Evolutionary conservation across 345 rosid species (phyloP).

Genomic region (Rhizophora apiculata): DNA sequence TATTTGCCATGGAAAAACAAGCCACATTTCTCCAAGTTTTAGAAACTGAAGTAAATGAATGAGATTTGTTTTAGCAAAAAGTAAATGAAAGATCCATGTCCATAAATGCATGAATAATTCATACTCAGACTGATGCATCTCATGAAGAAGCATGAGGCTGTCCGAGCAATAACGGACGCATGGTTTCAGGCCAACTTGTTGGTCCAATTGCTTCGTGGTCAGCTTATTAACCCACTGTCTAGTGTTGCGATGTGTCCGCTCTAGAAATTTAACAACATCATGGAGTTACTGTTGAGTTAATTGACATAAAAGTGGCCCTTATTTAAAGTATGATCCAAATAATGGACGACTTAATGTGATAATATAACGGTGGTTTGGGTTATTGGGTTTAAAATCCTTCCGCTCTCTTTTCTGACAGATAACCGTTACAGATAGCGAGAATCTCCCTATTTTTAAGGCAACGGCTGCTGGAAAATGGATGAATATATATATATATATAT

Average conservation of each 20-base stretch:
- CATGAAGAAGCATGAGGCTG: conserved; percentile 60
- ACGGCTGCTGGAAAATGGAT: too few species aligned
- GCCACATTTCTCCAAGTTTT: background rate
- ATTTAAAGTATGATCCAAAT: too few species aligned
- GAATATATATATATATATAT: too few species aligned
- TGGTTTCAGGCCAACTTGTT: conserved; percentile 68
- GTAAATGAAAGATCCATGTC: background rate
- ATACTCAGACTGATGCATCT: conserved; percentile 76
- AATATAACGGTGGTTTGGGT: too few species aligned
- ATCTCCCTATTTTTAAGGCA: too few species aligned
- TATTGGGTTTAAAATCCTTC: too few species aligned
- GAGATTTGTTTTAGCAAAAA: background rate
- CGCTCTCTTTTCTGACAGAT: too few species aligned
- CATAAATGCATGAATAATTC: conserved; percentile 1
- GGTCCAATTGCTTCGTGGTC: conserved; percentile 44
- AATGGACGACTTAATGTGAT: too few species aligned
- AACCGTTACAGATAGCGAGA: too few species aligned
- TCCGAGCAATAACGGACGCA: conserved; percentile 62
- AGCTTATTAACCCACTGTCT: conserved; percentile 43
- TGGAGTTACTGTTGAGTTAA: too few species aligned
- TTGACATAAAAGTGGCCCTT: too few species aligned
- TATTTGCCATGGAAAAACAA: background rate
- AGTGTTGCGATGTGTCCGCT: conserved; percentile 51
- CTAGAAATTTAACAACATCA: conserved; percentile 48
- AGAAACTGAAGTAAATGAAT: background rate